Conservation (phyloP, 116 monocot genomes). For the Iris pallida region DNA sequence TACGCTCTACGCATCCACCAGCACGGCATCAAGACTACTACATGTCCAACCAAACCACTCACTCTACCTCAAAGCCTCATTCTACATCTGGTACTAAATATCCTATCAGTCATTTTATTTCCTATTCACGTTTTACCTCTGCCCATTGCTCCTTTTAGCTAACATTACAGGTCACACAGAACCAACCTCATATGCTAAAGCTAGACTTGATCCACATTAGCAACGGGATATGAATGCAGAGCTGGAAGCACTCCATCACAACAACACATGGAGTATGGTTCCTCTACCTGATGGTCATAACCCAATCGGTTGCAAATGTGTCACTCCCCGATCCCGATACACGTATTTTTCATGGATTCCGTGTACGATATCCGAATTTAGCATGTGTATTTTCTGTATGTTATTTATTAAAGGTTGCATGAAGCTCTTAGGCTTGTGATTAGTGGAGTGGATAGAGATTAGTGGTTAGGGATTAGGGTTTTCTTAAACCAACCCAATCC, state of each 20-base stretch:
- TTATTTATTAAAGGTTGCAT: too few species aligned
- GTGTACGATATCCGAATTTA: too few species aligned
- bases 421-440: too few species aligned
- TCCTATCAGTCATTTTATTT: neutral
- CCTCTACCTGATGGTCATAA: neutral
- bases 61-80: neutral
- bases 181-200: neutral
- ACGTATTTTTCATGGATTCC: too few species aligned
- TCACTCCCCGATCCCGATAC: too few species aligned
- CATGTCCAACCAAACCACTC: neutral
- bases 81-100: neutral
- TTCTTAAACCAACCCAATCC: too few species aligned
- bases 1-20: neutral
- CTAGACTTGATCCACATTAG: neutral
- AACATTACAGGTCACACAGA: neutral
- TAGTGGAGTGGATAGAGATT: too few species aligned
- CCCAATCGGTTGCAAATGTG: neutral
- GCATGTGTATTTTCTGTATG: too few species aligned
- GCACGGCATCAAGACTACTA: neutral
- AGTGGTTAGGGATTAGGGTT: too few species aligned
- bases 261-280: neutral
- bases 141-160: neutral
- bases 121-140: neutral
- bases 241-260: neutral
- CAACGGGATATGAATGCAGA: neutral